These are phyloP conservation scores for Saturnispora kantuleensis DNA, from an alignment of 805 yeast genomes.

Conservation along the genomic window DNA sequence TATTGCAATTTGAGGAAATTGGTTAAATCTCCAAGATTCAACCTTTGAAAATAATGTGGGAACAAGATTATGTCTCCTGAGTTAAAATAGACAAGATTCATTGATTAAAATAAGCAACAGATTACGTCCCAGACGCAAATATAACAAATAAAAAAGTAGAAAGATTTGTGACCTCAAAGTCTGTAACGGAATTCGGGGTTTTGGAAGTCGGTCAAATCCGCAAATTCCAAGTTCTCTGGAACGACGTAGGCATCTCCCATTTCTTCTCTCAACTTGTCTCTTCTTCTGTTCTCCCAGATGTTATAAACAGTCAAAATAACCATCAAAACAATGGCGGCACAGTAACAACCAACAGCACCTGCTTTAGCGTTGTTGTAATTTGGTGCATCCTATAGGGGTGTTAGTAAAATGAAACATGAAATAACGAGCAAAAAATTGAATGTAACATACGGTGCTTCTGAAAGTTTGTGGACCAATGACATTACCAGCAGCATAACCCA, in stretches of 20 bases:
- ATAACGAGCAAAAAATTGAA: too few relatives aligned
- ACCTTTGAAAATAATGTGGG: too few relatives aligned
- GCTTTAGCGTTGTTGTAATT: constrained; percentile 32
- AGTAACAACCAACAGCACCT: constrained; percentile 34
- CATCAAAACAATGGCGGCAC: constrained; percentile 32
- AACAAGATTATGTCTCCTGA: too few relatives aligned
- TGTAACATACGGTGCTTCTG: constrained; percentile 13
- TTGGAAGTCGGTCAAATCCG: constrained; percentile 34
- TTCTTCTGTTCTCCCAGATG: constrained; percentile 18
- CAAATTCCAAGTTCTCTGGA: constrained; percentile 27
- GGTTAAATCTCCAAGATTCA: too few relatives aligned
- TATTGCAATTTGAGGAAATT: too few relatives aligned
- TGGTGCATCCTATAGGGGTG: constrained; percentile 25
- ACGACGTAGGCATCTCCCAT: constrained; percentile 20
- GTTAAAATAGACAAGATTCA: too few relatives aligned
- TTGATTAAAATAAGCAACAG: too few relatives aligned
- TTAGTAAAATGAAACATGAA: too few relatives aligned
- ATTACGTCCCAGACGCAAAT: neutral
- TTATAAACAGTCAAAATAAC: constrained; percentile 30
- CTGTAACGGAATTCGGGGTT: constrained; percentile 44
- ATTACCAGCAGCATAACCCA: constrained; percentile 37
- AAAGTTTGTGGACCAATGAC: constrained; percentile 47
- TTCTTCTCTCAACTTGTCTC: constrained; percentile 21
- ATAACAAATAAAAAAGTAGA: neutral
- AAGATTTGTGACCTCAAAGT: neutral